These are phyloP conservation scores for Hanseniaspora singularis DNA, from an alignment of 805 yeast species.

Conservation along the genomic window DNA sequence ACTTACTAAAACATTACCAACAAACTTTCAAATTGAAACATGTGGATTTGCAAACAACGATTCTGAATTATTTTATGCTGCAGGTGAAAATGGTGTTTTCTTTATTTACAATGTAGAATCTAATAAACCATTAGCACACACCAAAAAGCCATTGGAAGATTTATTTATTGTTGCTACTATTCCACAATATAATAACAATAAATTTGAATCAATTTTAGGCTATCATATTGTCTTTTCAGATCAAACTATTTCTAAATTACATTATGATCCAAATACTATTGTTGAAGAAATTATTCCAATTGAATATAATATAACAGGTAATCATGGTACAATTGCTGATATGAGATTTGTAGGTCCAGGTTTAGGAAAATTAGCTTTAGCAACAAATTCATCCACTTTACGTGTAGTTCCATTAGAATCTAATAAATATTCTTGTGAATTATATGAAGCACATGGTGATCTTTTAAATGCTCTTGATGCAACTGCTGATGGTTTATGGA, in stretches of 20 bases:
- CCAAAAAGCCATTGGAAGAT: slow-evolving; percentile 55
- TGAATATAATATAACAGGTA: slow-evolving; percentile 62
- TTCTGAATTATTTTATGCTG: slow-evolving; percentile 41
- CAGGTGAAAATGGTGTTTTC: slow-evolving; percentile 65
- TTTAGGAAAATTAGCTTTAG: slow-evolving; percentile 54
- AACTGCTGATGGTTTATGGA: slow-evolving; percentile 72
- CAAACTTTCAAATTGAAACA: slow-evolving; percentile 59
- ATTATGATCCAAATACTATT: slow-evolving; percentile 20
- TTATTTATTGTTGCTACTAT: slow-evolving; percentile 53
- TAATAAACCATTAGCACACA: slow-evolving; percentile 35
- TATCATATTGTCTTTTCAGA: slow-evolving; percentile 40
- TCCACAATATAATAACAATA: slow-evolving; percentile 27
- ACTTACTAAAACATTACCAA: slow-evolving; percentile 55
- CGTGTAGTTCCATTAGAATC: slow-evolving; percentile 48
- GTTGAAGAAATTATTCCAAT: slow-evolving; percentile 32
- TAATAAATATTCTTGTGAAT: slow-evolving; percentile 45
- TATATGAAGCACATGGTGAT: slow-evolving; percentile 76
- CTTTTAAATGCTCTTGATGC: slow-evolving; percentile 69
- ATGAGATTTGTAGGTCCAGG: slow-evolving; percentile 62
- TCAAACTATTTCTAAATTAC: slow-evolving; percentile 57
- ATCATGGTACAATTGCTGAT: slow-evolving; percentile 92
- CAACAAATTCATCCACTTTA: slow-evolving; percentile 85
- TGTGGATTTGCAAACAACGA: slow-evolving; percentile 45
- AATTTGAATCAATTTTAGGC: slow-evolving; percentile 39
- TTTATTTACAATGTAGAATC: slow-evolving; percentile 47